These are phyloP conservation scores for Penicillium corylophilum DNA, from an alignment of 2,329 filamentous ascomycete species.

Conservation along the genomic window DNA sequence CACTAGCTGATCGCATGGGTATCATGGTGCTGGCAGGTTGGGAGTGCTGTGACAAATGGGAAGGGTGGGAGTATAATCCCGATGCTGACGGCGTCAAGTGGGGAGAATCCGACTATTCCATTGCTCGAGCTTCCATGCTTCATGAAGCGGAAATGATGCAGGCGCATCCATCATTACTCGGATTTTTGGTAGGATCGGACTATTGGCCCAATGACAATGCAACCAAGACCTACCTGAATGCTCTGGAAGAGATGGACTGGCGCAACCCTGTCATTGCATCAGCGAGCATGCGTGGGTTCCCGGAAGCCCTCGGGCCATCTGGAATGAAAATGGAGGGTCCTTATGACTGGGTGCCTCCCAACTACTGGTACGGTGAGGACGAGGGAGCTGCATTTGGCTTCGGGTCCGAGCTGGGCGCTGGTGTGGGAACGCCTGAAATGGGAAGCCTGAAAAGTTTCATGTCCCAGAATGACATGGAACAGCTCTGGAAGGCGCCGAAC, in stretches of 20 bases:
- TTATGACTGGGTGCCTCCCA: slow-evolving; percentile 66
- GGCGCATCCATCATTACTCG: slow-evolving; percentile 58
- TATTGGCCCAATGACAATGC: slow-evolving; percentile 63
- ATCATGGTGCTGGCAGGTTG: slow-evolving; percentile 63
- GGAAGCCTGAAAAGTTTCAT: slow-evolving; percentile 56
- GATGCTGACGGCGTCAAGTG: slow-evolving; percentile 51
- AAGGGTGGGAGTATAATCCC: slow-evolving; percentile 61
- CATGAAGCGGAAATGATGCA: slow-evolving; percentile 63
- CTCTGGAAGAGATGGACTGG: slow-evolving; percentile 55
- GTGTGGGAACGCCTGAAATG: slow-evolving; percentile 62
- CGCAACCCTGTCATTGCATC: slow-evolving; percentile 58
- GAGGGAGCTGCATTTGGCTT: slow-evolving; percentile 63
- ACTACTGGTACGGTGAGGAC: slow-evolving; percentile 60
- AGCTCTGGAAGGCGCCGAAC: slow-evolving; percentile 57
- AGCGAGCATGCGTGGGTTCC: slow-evolving; percentile 56
- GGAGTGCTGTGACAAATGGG: slow-evolving; percentile 70
- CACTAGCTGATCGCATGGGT: slow-evolving; percentile 58
- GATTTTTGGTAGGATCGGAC: slow-evolving; percentile 61
- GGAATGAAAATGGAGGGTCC: slow-evolving; percentile 68
- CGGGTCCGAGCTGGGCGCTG: slow-evolving; percentile 61
- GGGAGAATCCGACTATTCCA: slow-evolving; percentile 55
- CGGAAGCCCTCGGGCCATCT: slow-evolving; percentile 52
- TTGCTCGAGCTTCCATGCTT: slow-evolving; percentile 55
- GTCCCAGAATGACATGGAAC: slow-evolving; percentile 50
- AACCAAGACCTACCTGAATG: slow-evolving; percentile 53